Percentiles rank a stretch among this genome's conserved stretches.
phyloP scores from a whole-genome alignment of 306 rosid species.

The Inga oerstediana region DNA sequence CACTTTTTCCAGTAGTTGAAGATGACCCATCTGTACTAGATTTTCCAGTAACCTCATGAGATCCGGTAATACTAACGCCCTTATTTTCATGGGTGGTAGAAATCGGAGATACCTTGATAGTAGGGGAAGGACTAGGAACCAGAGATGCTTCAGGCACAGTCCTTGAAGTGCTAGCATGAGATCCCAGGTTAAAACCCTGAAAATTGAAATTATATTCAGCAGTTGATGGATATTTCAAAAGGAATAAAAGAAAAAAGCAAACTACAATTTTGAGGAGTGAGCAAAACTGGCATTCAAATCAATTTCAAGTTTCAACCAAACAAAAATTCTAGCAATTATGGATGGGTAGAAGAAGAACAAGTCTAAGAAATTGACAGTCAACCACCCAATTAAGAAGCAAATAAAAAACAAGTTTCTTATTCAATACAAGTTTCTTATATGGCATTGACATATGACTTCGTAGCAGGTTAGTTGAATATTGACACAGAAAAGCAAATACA shows the following conservation, averaged over 20 bases:
- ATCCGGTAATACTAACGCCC: slow-evolving; percentile 98
- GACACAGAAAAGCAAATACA: neutral
- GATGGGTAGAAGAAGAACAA: neutral
- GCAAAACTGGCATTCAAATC: neutral
- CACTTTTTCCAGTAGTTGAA: slow-evolving; percentile 90
- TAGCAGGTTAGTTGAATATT: neutral
- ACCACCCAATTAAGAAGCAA: neutral
- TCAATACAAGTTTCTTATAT: neutral
- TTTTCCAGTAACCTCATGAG: slow-evolving; percentile 99
- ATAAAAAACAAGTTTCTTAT: neutral
- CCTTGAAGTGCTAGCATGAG: slow-evolving; percentile 54
- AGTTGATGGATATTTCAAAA: slow-evolving; percentile 35
- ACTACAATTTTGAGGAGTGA: neutral
- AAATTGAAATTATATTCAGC: slow-evolving; percentile 29
- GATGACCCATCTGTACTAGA: slow-evolving; percentile 99
- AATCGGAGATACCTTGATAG: slow-evolving; percentile 96
- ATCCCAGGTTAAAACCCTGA: slow-evolving; percentile 66
- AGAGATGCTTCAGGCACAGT: slow-evolving; percentile 62
- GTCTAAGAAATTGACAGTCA: neutral
- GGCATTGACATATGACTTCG: neutral
- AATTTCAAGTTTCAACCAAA: slow-evolving; percentile 6
- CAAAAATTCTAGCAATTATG: neutral
- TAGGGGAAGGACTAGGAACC: slow-evolving; percentile 58
- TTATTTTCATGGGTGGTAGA: slow-evolving; percentile 99
- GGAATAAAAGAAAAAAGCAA: neutral